These are phyloP conservation scores for Candida sanyaensis DNA, from an alignment of 1,139 yeast species.

Conservation along the genomic window DNA sequence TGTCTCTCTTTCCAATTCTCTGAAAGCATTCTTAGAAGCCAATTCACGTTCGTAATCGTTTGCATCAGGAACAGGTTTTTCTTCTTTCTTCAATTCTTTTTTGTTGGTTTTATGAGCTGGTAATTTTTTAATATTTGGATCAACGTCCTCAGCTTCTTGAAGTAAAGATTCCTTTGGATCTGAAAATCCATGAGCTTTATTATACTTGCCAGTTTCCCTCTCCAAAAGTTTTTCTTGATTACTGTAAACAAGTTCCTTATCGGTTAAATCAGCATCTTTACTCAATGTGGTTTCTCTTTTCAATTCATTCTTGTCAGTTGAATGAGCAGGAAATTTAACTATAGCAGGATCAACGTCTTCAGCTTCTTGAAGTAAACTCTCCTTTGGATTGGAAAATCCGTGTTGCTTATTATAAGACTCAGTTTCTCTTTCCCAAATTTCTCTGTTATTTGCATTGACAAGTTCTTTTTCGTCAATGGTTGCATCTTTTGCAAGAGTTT, in stretches of 20 bases:
- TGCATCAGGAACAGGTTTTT: neutral
- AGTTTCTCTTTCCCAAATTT: slow-evolving; percentile 23
- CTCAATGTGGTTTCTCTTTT: slow-evolving; percentile 1
- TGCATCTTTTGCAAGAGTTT: slow-evolving; percentile 4
- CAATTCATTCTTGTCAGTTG: neutral
- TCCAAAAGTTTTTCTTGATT: slow-evolving; percentile 19
- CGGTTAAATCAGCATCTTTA: neutral
- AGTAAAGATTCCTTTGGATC: slow-evolving; percentile 27
- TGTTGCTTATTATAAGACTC: slow-evolving; percentile 17
- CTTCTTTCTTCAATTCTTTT: slow-evolving; percentile 4
- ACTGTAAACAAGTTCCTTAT: slow-evolving; percentile 5
- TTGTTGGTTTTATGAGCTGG: slow-evolving; percentile 16
- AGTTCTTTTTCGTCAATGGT: slow-evolving; percentile 3
- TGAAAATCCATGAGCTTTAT: slow-evolving; percentile 29
- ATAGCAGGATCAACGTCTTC: slow-evolving; percentile 4
- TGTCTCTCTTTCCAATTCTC: slow-evolving; percentile 22
- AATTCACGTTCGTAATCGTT: slow-evolving; percentile 4
- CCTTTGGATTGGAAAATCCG: slow-evolving; percentile 17
- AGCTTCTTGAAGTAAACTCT: slow-evolving; percentile 9
- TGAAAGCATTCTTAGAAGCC: slow-evolving; percentile 1
- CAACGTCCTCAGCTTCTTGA: slow-evolving; percentile 28
- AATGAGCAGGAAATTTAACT: slow-evolving; percentile 4
- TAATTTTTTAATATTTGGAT: slow-evolving; percentile 21
- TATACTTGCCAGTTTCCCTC: slow-evolving; percentile 26
- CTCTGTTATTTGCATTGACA: slow-evolving; percentile 1